Base-by-base conservation (phyloP, 202 grass and related monocot species). In the Alloteropsis angusta region DNA sequence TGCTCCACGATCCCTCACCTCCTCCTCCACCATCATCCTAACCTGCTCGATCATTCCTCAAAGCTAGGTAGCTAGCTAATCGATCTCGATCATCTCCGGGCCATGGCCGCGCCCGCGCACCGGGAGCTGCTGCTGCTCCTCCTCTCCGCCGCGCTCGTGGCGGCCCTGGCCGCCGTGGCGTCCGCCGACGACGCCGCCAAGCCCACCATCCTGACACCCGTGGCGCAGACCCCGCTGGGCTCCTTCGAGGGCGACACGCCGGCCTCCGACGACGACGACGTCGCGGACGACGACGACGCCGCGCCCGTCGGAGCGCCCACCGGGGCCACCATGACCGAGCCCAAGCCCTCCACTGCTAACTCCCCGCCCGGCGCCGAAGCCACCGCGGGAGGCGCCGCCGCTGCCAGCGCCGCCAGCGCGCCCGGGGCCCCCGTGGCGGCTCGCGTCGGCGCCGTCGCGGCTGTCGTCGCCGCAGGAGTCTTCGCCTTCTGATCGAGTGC, bases 161-260 rank as follows among this genome's bases (percentile, higher is more conserved):
- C 61, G 11, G 81, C 55, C 7, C 6, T 71, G 10, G n/a, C 58
- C 6, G 7, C 75, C 46, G 46, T 57, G 32, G 85, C 52, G 11
- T 50, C 30, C 30, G 86, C 77, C 12, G 76, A 84, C 2, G 86
- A 74, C 0, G 58, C 76, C 0, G 58, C 76, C 37, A 88, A 84
- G 81, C 86, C 86, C 17, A 76, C 68, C 56, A 84, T 84, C 86
- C 86, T 88, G 16, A 84, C 82, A 12, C 75, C 86, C 5, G 64
- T 88, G 28, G 76, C 81, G 19, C 19, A 75, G 7, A 58, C 76
- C 3, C 86, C 86, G 46, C 71, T 88, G 2, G 82, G 82, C 12
- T 50, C 86, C 10, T 80, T 84, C 57, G 81, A 81, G 19, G 86
- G 81, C 3, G 81, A 88, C 13, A 39, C 16, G 76, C 76, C 86